These are phyloP conservation scores for Trichoderma harzianum DNA, from an alignment of 2,329 filamentous ascomycete genomes.

Conservation along the genomic window DNA sequence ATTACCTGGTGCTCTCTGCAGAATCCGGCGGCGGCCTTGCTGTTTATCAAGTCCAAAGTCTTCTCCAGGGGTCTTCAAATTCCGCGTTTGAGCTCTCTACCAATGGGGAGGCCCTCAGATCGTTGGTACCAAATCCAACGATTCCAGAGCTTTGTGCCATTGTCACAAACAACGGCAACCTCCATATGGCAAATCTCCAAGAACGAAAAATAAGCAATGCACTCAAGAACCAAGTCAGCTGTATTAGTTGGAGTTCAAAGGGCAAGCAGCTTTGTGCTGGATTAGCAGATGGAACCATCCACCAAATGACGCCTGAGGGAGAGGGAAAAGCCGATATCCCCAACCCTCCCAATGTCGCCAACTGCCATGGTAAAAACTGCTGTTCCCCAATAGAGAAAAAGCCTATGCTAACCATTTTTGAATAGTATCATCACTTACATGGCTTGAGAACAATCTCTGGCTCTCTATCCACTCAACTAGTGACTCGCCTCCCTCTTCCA, in stretches of 20 bases:
- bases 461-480: constrained; percentile 73
- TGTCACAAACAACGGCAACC: constrained; percentile 74
- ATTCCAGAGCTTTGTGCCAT: constrained; percentile 74
- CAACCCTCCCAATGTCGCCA: constrained; percentile 63
- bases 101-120: constrained; percentile 68
- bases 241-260: constrained; percentile 84
- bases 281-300: constrained; percentile 71
- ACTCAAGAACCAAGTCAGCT: constrained; percentile 73
- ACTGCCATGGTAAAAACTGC: constrained; percentile 61
- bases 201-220: constrained; percentile 59
- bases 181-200: constrained; percentile 79
- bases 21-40: constrained; percentile 78
- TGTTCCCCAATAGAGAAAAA: not conserved
- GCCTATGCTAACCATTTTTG: constrained; percentile 19
- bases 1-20: constrained; percentile 76
- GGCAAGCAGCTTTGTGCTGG: constrained; percentile 93
- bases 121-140: constrained; percentile 76
- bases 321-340: constrained; percentile 75
- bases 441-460: constrained; percentile 87
- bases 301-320: constrained; percentile 82
- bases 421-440: constrained; percentile 73
- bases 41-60: constrained; percentile 71
- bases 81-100: constrained; percentile 74
- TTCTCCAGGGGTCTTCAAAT: constrained; percentile 64
- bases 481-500: constrained; percentile 57